Evolutionary conservation across 495 filamentous ascomycete species (phyloP), one percentile per base, ranked within the genome.

Genomic region (Apodospora peruviana): DNA sequence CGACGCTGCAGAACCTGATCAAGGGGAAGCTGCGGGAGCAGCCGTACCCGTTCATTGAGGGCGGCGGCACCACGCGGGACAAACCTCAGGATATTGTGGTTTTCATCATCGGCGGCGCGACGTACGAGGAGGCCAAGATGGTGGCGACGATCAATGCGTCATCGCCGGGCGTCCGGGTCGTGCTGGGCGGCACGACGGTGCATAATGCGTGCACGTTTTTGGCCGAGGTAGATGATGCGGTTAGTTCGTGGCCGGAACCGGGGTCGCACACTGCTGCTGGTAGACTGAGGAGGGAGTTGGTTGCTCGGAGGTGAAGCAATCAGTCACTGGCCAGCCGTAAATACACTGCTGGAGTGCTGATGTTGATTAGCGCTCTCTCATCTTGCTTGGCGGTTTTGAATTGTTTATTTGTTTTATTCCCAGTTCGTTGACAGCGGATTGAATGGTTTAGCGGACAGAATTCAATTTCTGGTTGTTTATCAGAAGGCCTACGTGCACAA

Each of bases 21-120:
- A 95, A 95, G 58, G 93, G 91, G 10, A 80, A 87, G 47, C 68
- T 98, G 41, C 82, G 81, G 52, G 87, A 91, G 57, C 76, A 87
- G 44, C 82, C 89, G 43, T 95, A 95, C 57, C 93, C 93, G 0
- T 97, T 96, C 64, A 76, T 96, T 0, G 93, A 97, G 48, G 89
- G 88, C 16, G 84, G 86, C 14, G 84, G 83, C 10, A 78, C 85
- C 10, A 95, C 88, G 8, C 77, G 83, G 34, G 93, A 97, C 57
- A 98, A 96, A 60, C 93, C 93, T 18, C 93, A 98, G 64, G 94
- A 98, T 65, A 86, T 97, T 37, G 78, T 98, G 32, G 79, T 97
- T 14, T 97, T 98, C 60, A 87, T 97, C 60, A 75, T 96, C 42
- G 93, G 94, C 18, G 93, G 93, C 5, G 82, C 82, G 3, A 98